These are phyloP conservation scores for Pilatotrama ljubarskyi DNA, from an alignment of 768 basidiomycete species.

Conservation along the genomic window DNA sequence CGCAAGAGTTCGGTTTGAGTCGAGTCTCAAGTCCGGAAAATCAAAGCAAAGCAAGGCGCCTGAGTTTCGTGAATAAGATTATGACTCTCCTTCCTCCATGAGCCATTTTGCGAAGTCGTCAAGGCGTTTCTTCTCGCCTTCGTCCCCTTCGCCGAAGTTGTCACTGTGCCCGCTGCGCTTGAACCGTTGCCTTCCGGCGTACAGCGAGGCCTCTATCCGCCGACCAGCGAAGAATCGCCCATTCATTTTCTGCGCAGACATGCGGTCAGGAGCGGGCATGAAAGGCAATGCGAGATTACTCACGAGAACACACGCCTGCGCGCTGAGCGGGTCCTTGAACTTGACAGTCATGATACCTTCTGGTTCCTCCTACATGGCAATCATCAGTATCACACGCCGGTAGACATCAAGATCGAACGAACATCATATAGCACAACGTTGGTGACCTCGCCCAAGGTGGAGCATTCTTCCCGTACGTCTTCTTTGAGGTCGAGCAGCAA, in stretches of 20 bases:
- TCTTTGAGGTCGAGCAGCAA: conserved; percentile 92
- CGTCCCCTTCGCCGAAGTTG: conserved; percentile 63
- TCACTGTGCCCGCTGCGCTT: conserved; percentile 69
- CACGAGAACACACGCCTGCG: conserved; percentile 88
- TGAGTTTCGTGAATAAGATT: background rate
- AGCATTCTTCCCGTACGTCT: conserved; percentile 93
- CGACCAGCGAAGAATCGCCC: conserved; percentile 89
- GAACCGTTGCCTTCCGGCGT: conserved; percentile 80
- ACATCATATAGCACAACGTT: conserved; percentile 96
- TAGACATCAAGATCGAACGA: conserved; percentile 34
- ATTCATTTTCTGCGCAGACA: conserved; percentile 77
- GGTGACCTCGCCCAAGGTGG: conserved; percentile 89
- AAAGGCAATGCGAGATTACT: conserved; percentile 30
- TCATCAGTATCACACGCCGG: background rate
- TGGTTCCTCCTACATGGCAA: conserved; percentile 67
- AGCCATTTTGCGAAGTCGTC: conserved; percentile 90
- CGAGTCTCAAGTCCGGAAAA: background rate
- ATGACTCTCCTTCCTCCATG: conserved; percentile 72
- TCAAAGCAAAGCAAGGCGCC: background rate
- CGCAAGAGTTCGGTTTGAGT: background rate
- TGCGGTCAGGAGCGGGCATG: background rate
- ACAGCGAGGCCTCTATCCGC: conserved; percentile 78
- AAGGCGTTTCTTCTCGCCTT: conserved; percentile 79
- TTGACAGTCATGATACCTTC: conserved; percentile 97
- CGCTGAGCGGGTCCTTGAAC: conserved; percentile 89